Evolutionary conservation across 257 asterid species (phyloP), one percentile per base, ranked within the genome.

Genomic region (Prunella vulgaris): DNA sequence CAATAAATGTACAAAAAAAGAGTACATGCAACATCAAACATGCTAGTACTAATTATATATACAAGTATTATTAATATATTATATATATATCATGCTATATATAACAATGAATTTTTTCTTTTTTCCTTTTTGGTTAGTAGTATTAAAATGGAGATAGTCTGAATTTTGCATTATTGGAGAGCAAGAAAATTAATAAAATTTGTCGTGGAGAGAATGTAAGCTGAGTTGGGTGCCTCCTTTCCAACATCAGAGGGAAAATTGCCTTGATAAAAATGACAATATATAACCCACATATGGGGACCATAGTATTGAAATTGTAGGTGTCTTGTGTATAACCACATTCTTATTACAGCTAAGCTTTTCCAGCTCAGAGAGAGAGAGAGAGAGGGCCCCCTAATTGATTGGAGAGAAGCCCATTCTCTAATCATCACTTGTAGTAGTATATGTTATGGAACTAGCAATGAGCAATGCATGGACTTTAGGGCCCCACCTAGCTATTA

Each of bases 331-430:
- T 60, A 60, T 52, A 27, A 30, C 17, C 76, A 70, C 74, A 56
- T 25, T 25, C 70, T 78, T 64, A 35, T 40, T 15, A 74, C 76
- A 63, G 79, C 85, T 72, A 74, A 77, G 53, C 8, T 37, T 49
- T 65, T 74, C 85, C 85, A 75, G 81, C 48, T 67, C 70, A 80
- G 66, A 72, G 38, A 3, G 7, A 25, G 42, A 17, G 27, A 27
- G 10, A 51, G 18, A 42, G 64, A 25, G 56, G 59, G 8, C 38
- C 52, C 78, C 60, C 35, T 60, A 10, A 52, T 54, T 76, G 48
- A 61, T 74, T 65, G 60, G 60, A 61, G 18, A n/a, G 38, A 66
- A 73, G 70, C 71, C 76, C 63, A 46, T 62, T 70, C 28, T 68
- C 67, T 59, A 28, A 71, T 76, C 66, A 75, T 76, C 78, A 68